Evolutionary conservation across 495 filamentous ascomycete species (phyloP), one percentile per base, ranked within the genome.

Genomic region (Penicillium simplicissimum): DNA sequence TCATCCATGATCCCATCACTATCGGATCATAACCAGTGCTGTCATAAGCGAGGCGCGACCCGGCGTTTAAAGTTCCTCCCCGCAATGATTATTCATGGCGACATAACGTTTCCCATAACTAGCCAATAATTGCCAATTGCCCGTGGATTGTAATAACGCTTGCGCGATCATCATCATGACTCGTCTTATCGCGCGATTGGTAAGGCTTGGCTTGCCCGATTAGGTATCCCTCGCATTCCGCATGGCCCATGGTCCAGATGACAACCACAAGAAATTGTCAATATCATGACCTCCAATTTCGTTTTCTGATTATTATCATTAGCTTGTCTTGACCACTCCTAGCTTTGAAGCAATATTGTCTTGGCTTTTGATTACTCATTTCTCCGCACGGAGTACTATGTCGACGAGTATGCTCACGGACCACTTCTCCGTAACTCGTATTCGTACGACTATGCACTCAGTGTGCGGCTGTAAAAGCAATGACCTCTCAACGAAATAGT

Each of bases 381-480:
- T 8, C 25, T 15, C 25, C 23, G 1, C 33, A 51, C 47, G 8
- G 21, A 10, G 11, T 51, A 31, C 47, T 28, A 2, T 11, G 7
- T 25, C 17, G 17, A 21, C 8, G 3, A 47, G 23, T 11, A 3
- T 31, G 19, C 8, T 45, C 42, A 45, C 42, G 42, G 42, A 45
- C 42, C 42, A 45, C 42, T 11, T 5, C 40, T 45, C 9, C 8
- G 42, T 15, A 49, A 49, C 15, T 11, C 45, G 45, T 49, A 28
- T 31, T 49, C 23, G 21, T 11, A 49, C 31, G 21, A 49, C 45
- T 8, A 49, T 49, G n/a, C n/a, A n/a, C n/a, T n/a, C n/a, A n/a
- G n/a, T n/a, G n/a, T n/a, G 45, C 45, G 45, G 11, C 45, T 23
- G 42, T 23, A 45, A 49, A 49, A 49, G 45, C 45, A 49, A 49